Base-by-base conservation (phyloP, 2,329 filamentous ascomycete genomes). In the Colletotrichum eremochloae region DNA sequence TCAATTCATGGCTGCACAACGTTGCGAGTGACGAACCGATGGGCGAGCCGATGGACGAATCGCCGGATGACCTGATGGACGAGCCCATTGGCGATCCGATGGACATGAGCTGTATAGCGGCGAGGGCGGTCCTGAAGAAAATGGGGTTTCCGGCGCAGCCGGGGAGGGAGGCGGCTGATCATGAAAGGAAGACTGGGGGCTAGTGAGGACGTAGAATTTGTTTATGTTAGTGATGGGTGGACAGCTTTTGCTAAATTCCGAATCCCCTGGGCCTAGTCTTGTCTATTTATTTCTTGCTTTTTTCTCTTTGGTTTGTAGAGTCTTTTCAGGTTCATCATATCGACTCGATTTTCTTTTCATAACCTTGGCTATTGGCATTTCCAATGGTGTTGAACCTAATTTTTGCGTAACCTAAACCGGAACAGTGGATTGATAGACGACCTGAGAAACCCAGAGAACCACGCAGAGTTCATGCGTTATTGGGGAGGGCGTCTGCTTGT, bases 1-100 rank as follows among this genome's bases (percentile, higher is more conserved):
- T 12, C 20, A 5, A 38, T 1, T 1, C 14, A 1, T 8, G 6
- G n/a, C 7, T 1, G 1, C 24, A 7, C 3, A 14, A 2, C 8
- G 5, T 38, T 24, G 36, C 9, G 1, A 12, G 1, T 4, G n/a
- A 8, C 38, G 15, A 7, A 1, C 36, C 7, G 20, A 8, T n/a
- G 44, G 44, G 20, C 44, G 44, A n/a, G 11, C n/a, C 46, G 20
- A 48, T 48, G 46, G 46, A 48, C 11, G 20, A n/a, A 24, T 24
- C 46, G n/a, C 8, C n/a, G 20, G 46, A 48, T 48, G n/a, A 11
- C 20, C 44, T 7, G 44, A 15, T 4, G 4, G 20, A 48, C 1
- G 44, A 48, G 8, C 9, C 46, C 7, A 14, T n/a, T 1, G 36
- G 4, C 36, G 7, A 18, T 2, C 36, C 55, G 38, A 42, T 15